Percentiles rank a stretch among this genome's conserved stretches.
These are phyloP conservation scores for Xylariaceae sp. DNA, from an alignment of 2,329 filamentous ascomycete species.

Conservation along the genomic window DNA sequence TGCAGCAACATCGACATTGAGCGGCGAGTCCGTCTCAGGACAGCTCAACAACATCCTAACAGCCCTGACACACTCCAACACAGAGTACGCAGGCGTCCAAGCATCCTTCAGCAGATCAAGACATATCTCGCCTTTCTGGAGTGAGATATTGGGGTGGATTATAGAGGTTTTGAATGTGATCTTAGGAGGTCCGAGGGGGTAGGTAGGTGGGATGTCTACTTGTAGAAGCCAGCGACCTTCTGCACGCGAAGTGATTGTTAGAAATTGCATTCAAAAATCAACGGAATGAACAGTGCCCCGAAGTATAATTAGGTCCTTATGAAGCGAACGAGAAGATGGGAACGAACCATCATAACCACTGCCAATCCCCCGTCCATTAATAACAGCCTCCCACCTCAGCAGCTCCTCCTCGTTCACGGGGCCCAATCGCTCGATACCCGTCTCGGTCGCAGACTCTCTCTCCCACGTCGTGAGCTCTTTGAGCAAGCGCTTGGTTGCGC, in stretches of 20 bases:
- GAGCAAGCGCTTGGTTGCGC: conserved; percentile 53
- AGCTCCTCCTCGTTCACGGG: conserved; percentile 52
- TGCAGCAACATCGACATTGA: conserved; percentile 75
- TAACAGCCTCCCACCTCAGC: conserved; percentile 55
- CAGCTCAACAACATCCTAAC: conserved; percentile 66
- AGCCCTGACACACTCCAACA: conserved; percentile 69
- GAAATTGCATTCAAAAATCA: neutral
- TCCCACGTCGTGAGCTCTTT: conserved; percentile 55
- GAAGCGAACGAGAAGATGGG: neutral
- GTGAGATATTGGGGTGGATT: conserved; percentile 75
- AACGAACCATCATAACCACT: conserved; percentile 51
- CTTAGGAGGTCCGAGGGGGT: conserved; percentile 73
- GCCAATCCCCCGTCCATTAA: conserved; percentile 55
- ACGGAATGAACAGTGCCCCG: neutral
- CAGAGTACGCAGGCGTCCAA: conserved; percentile 84
- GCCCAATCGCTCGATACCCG: conserved; percentile 56
- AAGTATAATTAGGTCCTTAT: too few species aligned
- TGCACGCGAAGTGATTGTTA: conserved; percentile 24
- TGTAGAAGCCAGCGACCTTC: conserved; percentile 77
- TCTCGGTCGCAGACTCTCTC: conserved; percentile 44
- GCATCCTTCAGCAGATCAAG: conserved; percentile 75
- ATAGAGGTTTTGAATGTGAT: conserved; percentile 81
- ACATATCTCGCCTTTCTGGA: conserved; percentile 82
- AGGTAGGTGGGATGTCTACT: conserved; percentile 71
- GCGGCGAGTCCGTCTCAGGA: conserved; percentile 68